Base-by-base conservation (phyloP, 306 rosid genomes). In the Ormosia semicastrata region DNA sequence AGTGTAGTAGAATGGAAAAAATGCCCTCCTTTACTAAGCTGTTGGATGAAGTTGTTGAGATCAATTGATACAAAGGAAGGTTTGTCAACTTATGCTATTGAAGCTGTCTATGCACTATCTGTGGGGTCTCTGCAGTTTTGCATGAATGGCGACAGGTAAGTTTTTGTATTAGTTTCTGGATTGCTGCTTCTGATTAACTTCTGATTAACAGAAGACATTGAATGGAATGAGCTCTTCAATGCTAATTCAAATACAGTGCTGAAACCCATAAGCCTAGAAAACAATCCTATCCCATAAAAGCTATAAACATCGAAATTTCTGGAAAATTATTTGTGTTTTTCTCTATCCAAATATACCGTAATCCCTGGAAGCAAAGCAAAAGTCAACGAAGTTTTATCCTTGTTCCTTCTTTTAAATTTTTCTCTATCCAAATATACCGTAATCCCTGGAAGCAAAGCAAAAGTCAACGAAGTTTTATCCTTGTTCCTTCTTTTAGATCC, bases 51-150 rank as follows among this genome's bases (percentile, higher is more conserved):
- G 82, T 85, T 95, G 86, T 70, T 95, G 82, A 86, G 85, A 84
- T 93, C 92, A 46, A 83, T 89, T 62, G 91, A 91, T 73, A 50
- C 88, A 58, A 86, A 74, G 59, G 91, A 92, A 64, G 85, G 79
- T 79, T 83, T 91, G 83, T 87, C 97, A 73, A 67, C 81, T 60
- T 62, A 78, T 73, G 87, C 76, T 33, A 69, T 93, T 72, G 96
- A 93, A 58, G 90, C 97, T 50, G 72, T 92, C 66, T 86, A 88
- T 75, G 93, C 90, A 15, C 74, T 95, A 81, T 84, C 84, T 76
- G 76, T 83, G 72, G 97, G 98, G 15, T 89, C 93, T 83, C 78
- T 91, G 59, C 84, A 52, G 76, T 93, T 93, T 89, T 95, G 98
- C 89, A 29, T 77, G 81, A 90, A 89, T 50, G 93, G 90, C 69